Evolutionary conservation across 2,329 filamentous ascomycete genomes (phyloP), one percentile per base, ranked within the genome.

Genomic region (Microsporum audouinii): DNA sequence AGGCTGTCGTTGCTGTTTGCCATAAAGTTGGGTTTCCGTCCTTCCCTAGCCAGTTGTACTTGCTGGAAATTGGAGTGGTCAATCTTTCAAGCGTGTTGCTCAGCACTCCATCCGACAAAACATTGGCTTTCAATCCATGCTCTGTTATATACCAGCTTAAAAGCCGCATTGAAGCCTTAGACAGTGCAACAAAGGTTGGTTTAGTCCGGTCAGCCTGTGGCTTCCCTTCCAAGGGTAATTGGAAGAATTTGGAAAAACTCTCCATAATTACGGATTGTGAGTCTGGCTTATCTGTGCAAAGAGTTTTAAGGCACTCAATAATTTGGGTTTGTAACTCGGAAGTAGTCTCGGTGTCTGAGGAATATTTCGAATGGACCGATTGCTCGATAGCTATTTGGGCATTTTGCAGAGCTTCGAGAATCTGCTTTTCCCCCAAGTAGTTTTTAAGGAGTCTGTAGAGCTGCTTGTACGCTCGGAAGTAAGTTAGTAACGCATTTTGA

Each of bases 141-240:
- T 74, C 72, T 5, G 67, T 62, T 53, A 76, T 66, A 61, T 76
- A 76, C 73, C 73, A 76, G 56, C 68, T 70, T 27, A 95, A 73
- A 53, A 90, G 82, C 1, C 80, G 77, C 81, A 96, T 94, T 62
- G 87, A 85, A 23, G 84, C 83, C 72, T 94, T 95, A 0, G 91
- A 90, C 69, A 97, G 83, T 38, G 94, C 92, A 60, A 99, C 85
- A 70, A 91, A 97, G 0, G 90, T 95, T 5, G 89, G 88, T 61
- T 84, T 84, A 58, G 76, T 72, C 58, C 67, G 71, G 65, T 71
- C 72, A 60, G 65, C 75, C 60, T 63, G 72, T 27, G 63, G 68
- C 60, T 61, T 76, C 70, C 73, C 75, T 63, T 70, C 68, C 39
- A 77, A 66, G 23, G 75, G 87, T 38, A 95, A 77, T 1, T 83